Evolutionary conservation across 257 asterid species (phyloP), one percentile per base, ranked within the genome.

Genomic region (Nicotiana knightiana): DNA sequence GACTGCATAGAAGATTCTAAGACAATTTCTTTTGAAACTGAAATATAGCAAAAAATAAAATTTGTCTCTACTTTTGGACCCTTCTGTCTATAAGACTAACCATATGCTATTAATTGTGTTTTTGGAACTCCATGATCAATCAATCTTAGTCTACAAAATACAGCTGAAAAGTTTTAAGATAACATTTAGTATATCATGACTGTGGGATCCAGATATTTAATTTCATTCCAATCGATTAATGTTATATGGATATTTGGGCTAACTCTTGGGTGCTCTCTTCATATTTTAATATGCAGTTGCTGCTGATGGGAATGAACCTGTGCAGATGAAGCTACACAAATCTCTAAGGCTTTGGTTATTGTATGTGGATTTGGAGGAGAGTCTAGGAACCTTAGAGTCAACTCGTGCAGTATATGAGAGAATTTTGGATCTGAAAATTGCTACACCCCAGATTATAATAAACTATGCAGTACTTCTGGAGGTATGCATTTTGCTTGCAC

Each of bases 361-460:
- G 85, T 96, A 94, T 90, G 99, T 94, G 70, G 99, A 96, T 87
- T 86, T 96, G 93, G 98, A 96, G 92, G 99, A 96, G 83, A 94
- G 98, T 86, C 84, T 96, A 85, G 97, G 98, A 71, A 86, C 85
- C 80, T 83, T 96, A 89, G 98, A 96, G 85, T 92, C 98, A 33
- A 96, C 99, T 39, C 91, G 97, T 70, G 89, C 83, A 81, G 99
- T 94, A 71, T 96, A 96, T 85, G 99, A 96, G 86, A 87, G 93
- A 81, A 93, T 96, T 86, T 82, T 96, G 87, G 99, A 96, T 89
- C 88, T 94, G 82, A 91, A 89, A 86, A 96, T 96, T 79, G 99
- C 98, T 76, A 96, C 99, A 11, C 99, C 99, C 17, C 99, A 96
- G 85, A 94, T 94, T 73, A 93, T 96, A 62, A 92, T 96, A 82